These are phyloP conservation scores for Crassisporium funariophilum DNA, from an alignment of 768 basidiomycete species.

Conservation along the genomic window DNA sequence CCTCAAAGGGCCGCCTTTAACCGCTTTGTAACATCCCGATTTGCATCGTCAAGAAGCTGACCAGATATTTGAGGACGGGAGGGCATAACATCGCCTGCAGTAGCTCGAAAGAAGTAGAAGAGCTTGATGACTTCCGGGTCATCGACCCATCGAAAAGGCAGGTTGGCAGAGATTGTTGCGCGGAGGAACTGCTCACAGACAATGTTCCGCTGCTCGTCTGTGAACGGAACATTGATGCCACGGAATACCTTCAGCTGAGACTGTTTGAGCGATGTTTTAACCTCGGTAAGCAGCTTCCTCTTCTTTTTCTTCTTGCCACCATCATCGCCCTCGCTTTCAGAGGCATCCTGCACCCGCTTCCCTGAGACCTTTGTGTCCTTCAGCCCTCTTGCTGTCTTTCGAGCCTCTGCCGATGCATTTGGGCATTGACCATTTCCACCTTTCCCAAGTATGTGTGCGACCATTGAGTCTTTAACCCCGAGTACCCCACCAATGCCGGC, in stretches of 20 bases:
- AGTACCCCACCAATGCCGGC: constrained; percentile 17
- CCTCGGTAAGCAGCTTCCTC: constrained; percentile 15
- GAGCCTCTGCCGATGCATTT: constrained; percentile 16
- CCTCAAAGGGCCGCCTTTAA: constrained; percentile 13
- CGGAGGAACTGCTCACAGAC: constrained; percentile 25
- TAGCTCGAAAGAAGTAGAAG: constrained; percentile 27
- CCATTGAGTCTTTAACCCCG: constrained; percentile 26
- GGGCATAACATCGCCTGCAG: constrained; percentile 25
- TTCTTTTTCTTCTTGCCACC: constrained; percentile 12
- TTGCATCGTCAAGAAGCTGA: constrained; percentile 19
- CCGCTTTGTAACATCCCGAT: constrained; percentile 8
- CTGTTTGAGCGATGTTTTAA: constrained; percentile 20
- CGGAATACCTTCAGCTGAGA: constrained; percentile 24
- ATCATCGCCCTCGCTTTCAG: constrained; percentile 1
- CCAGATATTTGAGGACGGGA: constrained; percentile 19
- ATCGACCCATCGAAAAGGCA: constrained; percentile 29
- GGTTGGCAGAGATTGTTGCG: constrained; percentile 29
- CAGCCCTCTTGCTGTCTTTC: constrained; percentile 11
- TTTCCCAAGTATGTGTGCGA: constrained; percentile 25
- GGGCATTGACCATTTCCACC: constrained; percentile 17
- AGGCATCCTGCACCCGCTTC: neutral
- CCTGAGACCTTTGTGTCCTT: constrained; percentile 10
- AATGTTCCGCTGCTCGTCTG: constrained; percentile 11
- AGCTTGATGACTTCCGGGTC: constrained; percentile 29
- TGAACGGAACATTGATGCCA: constrained; percentile 30